Base-by-base conservation (phyloP, 805 yeast species). In the Ogataea pignaliae region DNA sequence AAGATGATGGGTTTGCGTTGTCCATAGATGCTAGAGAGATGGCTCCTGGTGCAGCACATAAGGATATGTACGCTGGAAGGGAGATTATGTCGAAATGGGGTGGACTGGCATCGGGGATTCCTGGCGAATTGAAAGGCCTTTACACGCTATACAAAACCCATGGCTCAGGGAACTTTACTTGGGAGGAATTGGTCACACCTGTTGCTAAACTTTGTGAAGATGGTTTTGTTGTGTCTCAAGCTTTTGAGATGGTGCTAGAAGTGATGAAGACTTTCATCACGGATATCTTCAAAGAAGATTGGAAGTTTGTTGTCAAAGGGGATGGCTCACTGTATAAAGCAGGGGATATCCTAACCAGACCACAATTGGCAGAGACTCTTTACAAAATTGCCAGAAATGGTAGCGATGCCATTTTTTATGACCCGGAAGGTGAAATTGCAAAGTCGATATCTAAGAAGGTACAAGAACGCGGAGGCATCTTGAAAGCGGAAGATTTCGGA, bases 41-140 rank as follows among this genome's bases (percentile, higher is more conserved):
- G 69, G 96, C 97, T 0, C 97, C 98, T 0, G 63, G 59, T 2
- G 55, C 41, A 1, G 78, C 93, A 3, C 67, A 69, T 53, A 76
- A 77, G 50, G 70, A 81, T 51, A 88, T 90, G 96, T 89, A 68
- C 50, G 29, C 43, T 16, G 60, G 66, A 26, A 67, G 69, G 13
- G 78, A 76, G 10, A 44, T 63, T 29, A 61, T 74, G 12, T 75
- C 95, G 0, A 76, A 77, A 51, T 65, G 81, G 15, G 97, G 97
- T 3, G 99, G 97, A 0, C 66, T 88, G n/a, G 88, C 97, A 0
- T 79, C 82, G 10, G 98, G 80, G 1, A 78, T 85, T 15, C 99
- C 99, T 0, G 99, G 99, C 10, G 98, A 91, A 61, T 55, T 91
- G 39, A 81, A 81, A 46, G 99, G 97, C 0, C 67, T 89, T n/a